Evolutionary conservation across 1,139 yeast species (phyloP).

Genomic region (Magnusiomyces tetraspermus): DNA sequence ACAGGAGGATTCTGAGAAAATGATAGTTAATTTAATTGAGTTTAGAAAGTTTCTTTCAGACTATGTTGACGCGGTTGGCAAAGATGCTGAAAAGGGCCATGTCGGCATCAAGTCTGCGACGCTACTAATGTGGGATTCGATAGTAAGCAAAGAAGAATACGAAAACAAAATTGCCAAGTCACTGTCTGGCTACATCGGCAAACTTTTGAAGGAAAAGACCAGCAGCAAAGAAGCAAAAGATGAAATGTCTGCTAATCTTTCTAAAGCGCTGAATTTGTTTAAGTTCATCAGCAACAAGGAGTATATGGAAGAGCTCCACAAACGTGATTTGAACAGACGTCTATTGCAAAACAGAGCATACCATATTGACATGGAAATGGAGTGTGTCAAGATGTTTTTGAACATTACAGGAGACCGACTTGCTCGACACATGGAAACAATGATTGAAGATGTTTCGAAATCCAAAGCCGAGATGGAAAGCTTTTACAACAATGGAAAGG

Average conservation of each 20-base stretch:
- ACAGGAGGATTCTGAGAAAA: neutral
- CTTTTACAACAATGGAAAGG: neutral
- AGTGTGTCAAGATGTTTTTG: conserved; percentile 24
- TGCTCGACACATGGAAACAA: conserved; percentile 27
- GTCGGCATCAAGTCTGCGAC: neutral
- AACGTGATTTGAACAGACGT: conserved; percentile 33
- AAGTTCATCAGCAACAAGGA: neutral
- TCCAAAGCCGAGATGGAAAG: conserved; percentile 19
- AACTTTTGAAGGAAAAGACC: neutral
- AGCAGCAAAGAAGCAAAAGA: neutral
- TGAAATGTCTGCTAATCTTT: neutral
- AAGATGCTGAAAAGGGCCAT: neutral
- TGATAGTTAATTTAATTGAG: neutral
- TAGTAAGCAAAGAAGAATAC: neutral
- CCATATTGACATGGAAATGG: conserved; percentile 25
- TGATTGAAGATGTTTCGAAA: conserved; percentile 31
- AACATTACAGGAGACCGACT: conserved; percentile 30
- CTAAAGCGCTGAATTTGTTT: neutral
- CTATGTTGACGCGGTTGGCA: neutral
- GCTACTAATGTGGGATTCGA: neutral
- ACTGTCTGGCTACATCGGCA: neutral
- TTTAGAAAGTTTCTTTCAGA: neutral
- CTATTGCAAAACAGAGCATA: conserved; percentile 28
- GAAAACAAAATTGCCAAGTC: neutral
- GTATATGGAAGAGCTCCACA: conserved; percentile 21